Evolutionary conservation across 495 filamentous ascomycete genomes (phyloP).

Genomic region (Trichoderma gamsii): DNA sequence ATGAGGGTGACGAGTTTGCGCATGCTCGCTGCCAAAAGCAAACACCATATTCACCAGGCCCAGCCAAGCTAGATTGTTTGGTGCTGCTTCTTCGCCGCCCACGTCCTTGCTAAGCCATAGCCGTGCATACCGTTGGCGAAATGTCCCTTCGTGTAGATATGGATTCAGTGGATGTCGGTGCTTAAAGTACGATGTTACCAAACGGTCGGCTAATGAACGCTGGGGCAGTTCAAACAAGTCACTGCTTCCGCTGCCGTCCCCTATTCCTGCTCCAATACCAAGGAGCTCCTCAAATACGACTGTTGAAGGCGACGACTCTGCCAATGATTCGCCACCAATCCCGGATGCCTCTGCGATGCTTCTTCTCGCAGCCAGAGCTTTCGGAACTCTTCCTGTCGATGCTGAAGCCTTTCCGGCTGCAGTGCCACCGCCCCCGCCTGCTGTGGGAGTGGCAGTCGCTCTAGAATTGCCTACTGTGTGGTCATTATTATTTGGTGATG

Average conservation of each 20-base stretch:
- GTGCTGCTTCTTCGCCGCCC: conserved; percentile 24
- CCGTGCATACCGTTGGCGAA: conserved; percentile 20
- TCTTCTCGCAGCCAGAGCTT: not conserved
- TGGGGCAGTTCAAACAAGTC: conserved; percentile 17
- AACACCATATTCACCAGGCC: conserved; percentile 25
- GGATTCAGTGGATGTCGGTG: conserved; percentile 36
- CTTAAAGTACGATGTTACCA: conserved; percentile 32
- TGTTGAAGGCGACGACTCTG: conserved; percentile 16
- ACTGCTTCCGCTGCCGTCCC: not conserved
- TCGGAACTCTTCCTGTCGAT: not conserved
- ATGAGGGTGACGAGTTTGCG: not conserved
- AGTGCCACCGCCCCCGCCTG: not conserved
- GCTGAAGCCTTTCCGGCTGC: not conserved
- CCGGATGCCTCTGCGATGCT: not conserved
- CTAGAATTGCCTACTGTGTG: not conserved
- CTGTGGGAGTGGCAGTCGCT: not conserved
- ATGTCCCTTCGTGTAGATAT: conserved; percentile 30
- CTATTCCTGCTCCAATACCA: conserved; percentile 3
- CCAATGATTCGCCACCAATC: not conserved
- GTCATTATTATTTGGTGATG: conserved; percentile 6
- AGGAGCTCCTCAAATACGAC: conserved; percentile 19
- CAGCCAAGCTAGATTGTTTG: conserved; percentile 29
- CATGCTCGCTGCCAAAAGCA: conserved; percentile 24
- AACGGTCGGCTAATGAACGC: conserved; percentile 17
- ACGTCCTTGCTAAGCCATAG: conserved; percentile 31